Base-by-base conservation (phyloP, 495 filamentous ascomycete species). In the Penicillium paxilli region DNA sequence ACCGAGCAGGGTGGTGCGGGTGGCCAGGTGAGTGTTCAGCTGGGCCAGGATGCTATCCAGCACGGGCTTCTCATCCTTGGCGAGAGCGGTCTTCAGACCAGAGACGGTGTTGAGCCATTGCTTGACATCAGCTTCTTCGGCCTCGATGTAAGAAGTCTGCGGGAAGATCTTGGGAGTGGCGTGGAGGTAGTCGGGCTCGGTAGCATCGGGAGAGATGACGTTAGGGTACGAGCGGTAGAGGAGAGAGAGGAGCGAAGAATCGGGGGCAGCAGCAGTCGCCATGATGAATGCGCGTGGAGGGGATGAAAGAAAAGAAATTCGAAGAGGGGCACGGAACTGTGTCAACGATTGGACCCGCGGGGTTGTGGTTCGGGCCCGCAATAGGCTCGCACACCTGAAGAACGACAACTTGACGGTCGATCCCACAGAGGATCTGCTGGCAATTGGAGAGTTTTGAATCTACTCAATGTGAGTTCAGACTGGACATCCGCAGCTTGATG, bases 1-100 rank as follows among this genome's bases (percentile, higher is more conserved):
- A 56, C 93, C 93, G 12, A 98, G 85, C 42, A 96, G 75, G 14
- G 93, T 97, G 51, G 92, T 94, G 54, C 91, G 90, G 49, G 86
- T 88, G 23, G 90, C 86, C 38, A 98, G 85, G 72, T 96, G 90
- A 47, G 82, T 79, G 74, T 98, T 96, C 52, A 98, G 80, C 28
- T 85, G 80, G 40, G 82, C 79, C 46, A 98, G 81, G 49, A 87
- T 82, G 28, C 21, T 67, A 6, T 62, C 71, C 65, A 65, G 73
- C 62, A 59, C 69, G 8, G 70, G 50, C 66, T 87, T 82, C 22
- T 88, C 79, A 38, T 80, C 74, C 60, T 87, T 84, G 47, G 75
- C 74, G 25, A 78, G 61, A 19, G 79, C 67, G 33, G 80, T 69
- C 63, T 83, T 85, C 61, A 96, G 80, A 52, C 85, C 83, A 38